A percentile compares a stretch with the other conserved stretches of the same genome.
phyloP scores from a whole-genome alignment of 371 early-diverging fungal species.

The Dichotomocladium elegans region DNA sequence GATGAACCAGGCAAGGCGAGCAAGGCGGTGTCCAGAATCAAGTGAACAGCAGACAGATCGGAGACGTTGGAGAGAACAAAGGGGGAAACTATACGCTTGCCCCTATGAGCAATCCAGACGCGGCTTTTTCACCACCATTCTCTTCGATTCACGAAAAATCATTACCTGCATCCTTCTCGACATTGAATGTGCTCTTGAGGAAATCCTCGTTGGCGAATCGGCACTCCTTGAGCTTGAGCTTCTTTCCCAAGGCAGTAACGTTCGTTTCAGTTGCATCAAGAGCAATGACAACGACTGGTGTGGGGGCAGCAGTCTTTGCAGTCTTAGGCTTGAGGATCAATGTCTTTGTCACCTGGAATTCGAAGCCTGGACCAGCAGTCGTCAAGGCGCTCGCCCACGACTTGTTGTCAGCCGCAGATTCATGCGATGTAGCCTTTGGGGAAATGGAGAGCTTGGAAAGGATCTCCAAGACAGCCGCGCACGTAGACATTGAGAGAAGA shows the following conservation, averaged over 20 bases:
- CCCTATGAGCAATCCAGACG: no score
- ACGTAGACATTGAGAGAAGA: neutral
- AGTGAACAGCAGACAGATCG: conserved; percentile 45
- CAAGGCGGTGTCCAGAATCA: conserved; percentile 58
- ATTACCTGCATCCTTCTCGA: conserved; percentile 47
- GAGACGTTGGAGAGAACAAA: conserved; percentile 56
- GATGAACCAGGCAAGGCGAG: conserved; percentile 26
- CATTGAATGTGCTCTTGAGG: conserved; percentile 47
- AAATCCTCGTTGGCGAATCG: conserved; percentile 67
- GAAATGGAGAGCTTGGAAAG: conserved; percentile 40
- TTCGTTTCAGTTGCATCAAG: conserved; percentile 51
- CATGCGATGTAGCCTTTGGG: conserved; percentile 48
- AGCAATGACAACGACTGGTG: conserved; percentile 63
- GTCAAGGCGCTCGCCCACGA: conserved; percentile 50
- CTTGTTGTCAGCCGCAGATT: conserved; percentile 48
- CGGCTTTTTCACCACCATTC: no score
- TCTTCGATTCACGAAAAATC: neutral
- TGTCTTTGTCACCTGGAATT: conserved; percentile 51
- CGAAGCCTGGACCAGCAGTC: conserved; percentile 12
- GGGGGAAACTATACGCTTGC: conserved; percentile 60
- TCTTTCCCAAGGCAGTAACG: conserved; percentile 53
- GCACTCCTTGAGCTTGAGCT: conserved; percentile 63
- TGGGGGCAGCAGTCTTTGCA: conserved; percentile 58
- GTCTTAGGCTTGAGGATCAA: conserved; percentile 74
- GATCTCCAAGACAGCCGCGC: conserved; percentile 30